Conservation (phyloP, 179 eudicot genomes). For the Corrigiola litoralis region DNA sequence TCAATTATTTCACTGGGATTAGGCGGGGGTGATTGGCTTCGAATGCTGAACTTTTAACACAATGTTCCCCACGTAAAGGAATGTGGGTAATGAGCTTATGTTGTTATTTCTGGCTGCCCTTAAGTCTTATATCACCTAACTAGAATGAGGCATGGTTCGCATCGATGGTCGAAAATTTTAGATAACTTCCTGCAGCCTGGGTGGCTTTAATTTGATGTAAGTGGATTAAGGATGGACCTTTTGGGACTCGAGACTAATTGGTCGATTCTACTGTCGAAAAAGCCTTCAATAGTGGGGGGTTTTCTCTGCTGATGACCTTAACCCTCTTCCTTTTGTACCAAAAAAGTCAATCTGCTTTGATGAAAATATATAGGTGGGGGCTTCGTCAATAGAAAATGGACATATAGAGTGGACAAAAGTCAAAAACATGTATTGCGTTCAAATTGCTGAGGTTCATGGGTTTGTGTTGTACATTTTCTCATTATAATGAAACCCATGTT, state of each 20-base stretch:
- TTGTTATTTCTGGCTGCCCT: not conserved
- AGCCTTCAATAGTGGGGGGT: no score
- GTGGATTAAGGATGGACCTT: no score
- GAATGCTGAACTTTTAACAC: not conserved
- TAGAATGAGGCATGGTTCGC: not conserved
- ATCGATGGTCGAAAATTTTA: not conserved
- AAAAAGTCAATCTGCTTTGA: not conserved
- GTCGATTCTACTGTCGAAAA: no score
- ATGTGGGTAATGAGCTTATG: not conserved
- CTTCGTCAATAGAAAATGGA: not conserved
- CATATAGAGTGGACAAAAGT: not conserved
- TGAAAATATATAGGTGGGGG: constrained; percentile 2
- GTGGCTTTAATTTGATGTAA: no score
- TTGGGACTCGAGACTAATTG: no score
- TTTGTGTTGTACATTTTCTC: no score
- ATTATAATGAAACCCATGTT: no score
- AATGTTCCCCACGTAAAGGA: no score
- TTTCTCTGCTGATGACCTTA: no score
- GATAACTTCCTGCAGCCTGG: not conserved
- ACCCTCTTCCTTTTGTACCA: no score
- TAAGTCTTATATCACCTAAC: not conserved
- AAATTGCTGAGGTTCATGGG: not conserved
- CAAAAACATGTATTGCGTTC: not conserved
- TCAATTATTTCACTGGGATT: constrained; percentile 66
- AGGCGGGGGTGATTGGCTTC: constrained; percentile 40